Base-by-base conservation (phyloP, 768 basidiomycete genomes). In the Leccinum truebloodii region DNA sequence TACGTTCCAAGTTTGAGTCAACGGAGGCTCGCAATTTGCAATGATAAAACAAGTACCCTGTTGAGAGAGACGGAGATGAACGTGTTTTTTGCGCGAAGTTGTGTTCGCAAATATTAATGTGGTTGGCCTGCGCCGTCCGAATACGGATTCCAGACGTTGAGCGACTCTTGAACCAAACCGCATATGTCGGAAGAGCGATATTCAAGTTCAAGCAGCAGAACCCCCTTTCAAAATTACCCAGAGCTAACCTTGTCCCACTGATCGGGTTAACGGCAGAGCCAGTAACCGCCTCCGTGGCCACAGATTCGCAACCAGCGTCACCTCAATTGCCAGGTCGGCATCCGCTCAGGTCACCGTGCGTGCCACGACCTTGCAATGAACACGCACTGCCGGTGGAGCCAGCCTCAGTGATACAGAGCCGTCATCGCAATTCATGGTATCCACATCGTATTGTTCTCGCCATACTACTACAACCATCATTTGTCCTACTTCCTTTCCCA, bases 241-340 rank as follows among this genome's bases (percentile, higher is more conserved):
- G 59, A 75, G 72, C 67, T 74, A 74, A 74, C 73, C 73, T 74
- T 74, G 73, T 73, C 57, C 57, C 44, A 55, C 44, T 67, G 66
- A 71, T 73, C 66, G 64, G 65, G 55, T 50, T n/a, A 41, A 41
- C 44, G 44, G n/a, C 44, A 44, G 26, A 26, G 26, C 26, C n/a
- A 37, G 35, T 37, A 37, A 59, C 55, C 58, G 58, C 51, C 61
- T 18, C 28, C 49, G 49, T 28, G 24, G 22, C 49, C 20, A 30
- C 58, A 56, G 55, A 59, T 59, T 61, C 55, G 55, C 60, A 49
- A 59, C 14, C 39, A 55, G 57, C 51, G 51, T 56, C 48, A 30
- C 26, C 54, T 49, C n/a, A n/a, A 20, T 44, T 20, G 30, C 30
- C 30, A 30, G 34, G 30, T 57, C 63, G 64, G 67, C n/a, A 12